Percentiles rank a stretch among this genome's conserved stretches.
phyloP scores from a whole-genome alignment of 306 rosid species.

The Pueraria montana region DNA sequence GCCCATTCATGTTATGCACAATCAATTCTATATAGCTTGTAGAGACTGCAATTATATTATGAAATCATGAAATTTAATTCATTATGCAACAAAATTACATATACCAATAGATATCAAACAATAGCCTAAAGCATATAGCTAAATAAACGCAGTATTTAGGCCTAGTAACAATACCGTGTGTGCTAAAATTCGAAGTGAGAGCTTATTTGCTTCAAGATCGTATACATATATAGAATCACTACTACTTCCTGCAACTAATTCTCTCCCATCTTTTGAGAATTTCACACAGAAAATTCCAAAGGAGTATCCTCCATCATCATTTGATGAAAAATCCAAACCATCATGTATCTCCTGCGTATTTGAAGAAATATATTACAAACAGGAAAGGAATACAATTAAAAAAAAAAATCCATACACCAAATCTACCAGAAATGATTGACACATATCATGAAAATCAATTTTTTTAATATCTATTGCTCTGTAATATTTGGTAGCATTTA shows the following conservation, averaged over 20 bases:
- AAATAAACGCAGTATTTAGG: constrained; percentile 40
- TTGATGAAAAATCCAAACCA: constrained; percentile 79
- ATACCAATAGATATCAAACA: constrained; percentile 35
- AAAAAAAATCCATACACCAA: not conserved
- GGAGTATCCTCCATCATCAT: constrained; percentile 67
- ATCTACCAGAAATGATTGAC: constrained; percentile 31
- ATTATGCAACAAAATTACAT: constrained; percentile 3
- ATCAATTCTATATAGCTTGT: constrained; percentile 21
- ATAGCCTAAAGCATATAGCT: not conserved
- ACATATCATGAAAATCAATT: constrained; percentile 2
- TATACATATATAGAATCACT: constrained; percentile 86
- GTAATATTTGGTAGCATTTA: constrained; percentile 15
- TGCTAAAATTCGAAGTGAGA: constrained; percentile 84
- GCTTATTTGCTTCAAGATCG: constrained; percentile 88
- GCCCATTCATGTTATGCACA: constrained; percentile 19
- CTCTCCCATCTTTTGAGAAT: constrained; percentile 91
- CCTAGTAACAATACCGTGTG: constrained; percentile 64
- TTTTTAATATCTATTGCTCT: constrained; percentile 28
- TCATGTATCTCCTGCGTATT: constrained; percentile 85
- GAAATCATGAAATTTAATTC: constrained; percentile 26
- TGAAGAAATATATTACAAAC: constrained; percentile 44
- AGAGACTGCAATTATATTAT: not conserved
- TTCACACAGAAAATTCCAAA: constrained; percentile 89
- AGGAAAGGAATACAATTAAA: constrained; percentile 30
- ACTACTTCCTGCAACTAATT: constrained; percentile 92